Evolutionary conservation across 2,329 filamentous ascomycete species (phyloP), one percentile per base, ranked within the genome.

Genomic region (Didymellaceae sp.): DNA sequence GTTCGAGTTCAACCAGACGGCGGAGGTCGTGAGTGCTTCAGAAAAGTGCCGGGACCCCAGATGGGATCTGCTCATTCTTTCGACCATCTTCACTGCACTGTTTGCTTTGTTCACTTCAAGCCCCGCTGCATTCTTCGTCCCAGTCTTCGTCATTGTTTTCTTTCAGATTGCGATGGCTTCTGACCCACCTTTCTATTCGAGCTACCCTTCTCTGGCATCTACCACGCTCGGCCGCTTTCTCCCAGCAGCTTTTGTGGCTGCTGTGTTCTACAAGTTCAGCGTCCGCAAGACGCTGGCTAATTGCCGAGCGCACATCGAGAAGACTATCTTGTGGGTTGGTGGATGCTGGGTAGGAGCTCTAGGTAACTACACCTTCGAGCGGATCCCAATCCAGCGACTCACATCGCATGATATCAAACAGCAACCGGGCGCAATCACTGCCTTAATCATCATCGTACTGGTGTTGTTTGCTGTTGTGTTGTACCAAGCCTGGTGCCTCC

Each of bases 111-210:
- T 69, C 33, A 68, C 69, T 6, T 62, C 59, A 1, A 63, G 60
- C 39, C 61, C 71, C 18, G 55, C 59, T 6, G 52, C 65, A 1
- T 73, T 71, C 52, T 70, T 71, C 42, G 51, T 32, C 2, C 57
- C 68, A 1, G 46, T 68, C 24, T 72, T 71, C 35, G 57, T 58
- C 24, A 67, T 67, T 31, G 40, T 61, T 21, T 74, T 67, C 52
- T 72, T 71, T 45, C 71, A 74, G 37, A 59, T 71, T 9, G 62
- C 57, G 30, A 70, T 74, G 58, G 70, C 70, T 2, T 73, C 71
- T 4, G 71, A 74, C 49, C 66, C 71, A 25, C 67, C 69, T 1
- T 38, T 63, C 4, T 70, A 64, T 53, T 44, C 58, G 1, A 59
- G 59, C 30, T 72, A 70, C 43, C 48, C 67, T 2, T 64, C 63